A percentile compares a stretch with the other conserved stretches of the same genome.
Conservation (phyloP, 257 asterid species). For the Primulina huaijiensis region DNA sequence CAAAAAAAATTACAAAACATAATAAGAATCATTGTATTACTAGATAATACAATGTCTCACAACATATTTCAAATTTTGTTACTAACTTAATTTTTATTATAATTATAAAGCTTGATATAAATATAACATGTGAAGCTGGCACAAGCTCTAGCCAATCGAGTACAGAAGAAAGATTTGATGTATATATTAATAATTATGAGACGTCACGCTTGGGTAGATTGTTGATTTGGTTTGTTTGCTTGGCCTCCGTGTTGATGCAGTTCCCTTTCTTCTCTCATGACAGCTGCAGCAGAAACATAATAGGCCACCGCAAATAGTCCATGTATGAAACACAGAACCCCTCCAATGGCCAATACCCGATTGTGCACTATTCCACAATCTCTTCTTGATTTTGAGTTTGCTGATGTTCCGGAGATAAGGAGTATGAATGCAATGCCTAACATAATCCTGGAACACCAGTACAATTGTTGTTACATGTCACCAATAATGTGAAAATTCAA, state of each 20-base stretch:
- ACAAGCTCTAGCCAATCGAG: no score
- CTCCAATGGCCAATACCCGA: conserved; percentile 55
- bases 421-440: conserved; percentile 48
- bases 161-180: background rate
- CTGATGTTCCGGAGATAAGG: conserved; percentile 50
- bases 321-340: conserved; percentile 59
- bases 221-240: conserved; percentile 33
- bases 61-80: no score
- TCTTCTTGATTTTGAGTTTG: conserved; percentile 48
- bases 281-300: conserved; percentile 51
- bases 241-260: conserved; percentile 24
- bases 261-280: conserved; percentile 39
- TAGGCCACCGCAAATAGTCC: conserved; percentile 60
- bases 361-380: conserved; percentile 59
- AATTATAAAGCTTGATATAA: background rate
- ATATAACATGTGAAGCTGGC: no score
- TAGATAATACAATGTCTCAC: no score
- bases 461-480: no score
- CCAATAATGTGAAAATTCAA: no score
- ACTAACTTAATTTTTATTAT: no score
- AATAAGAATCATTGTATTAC: no score
- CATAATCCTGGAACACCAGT: conserved; percentile 36
- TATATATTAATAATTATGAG: background rate
- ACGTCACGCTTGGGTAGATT: conserved; percentile 30
- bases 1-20: no score